Percentiles rank a stretch among this genome's conserved stretches.
phyloP scores from a whole-genome alignment of 1,284 basidiomycete genomes.

The Cryptococcus sp. region DNA sequence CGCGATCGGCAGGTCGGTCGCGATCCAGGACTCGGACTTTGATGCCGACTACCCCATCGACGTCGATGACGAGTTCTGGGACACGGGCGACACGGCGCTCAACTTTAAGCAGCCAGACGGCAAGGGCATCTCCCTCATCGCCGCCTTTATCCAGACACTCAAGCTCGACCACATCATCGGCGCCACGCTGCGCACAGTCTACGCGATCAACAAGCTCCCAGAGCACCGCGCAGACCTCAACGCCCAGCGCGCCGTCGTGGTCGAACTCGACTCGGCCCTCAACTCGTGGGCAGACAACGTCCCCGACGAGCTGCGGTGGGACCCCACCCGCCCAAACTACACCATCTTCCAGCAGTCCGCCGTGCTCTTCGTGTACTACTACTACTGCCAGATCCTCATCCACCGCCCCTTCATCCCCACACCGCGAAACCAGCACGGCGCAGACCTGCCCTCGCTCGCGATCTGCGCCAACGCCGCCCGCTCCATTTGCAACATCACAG shows the following conservation, averaged over 20 bases:
- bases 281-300: slow-evolving; percentile 71
- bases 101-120: slow-evolving; percentile 60
- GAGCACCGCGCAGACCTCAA: slow-evolving; percentile 58
- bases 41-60: slow-evolving; percentile 74
- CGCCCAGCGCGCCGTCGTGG: slow-evolving; percentile 67
- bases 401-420: slow-evolving; percentile 76
- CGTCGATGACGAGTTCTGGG: slow-evolving; percentile 84
- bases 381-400: slow-evolving; percentile 64
- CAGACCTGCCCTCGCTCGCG: slow-evolving; percentile 63
- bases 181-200: slow-evolving; percentile 67
- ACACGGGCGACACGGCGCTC: slow-evolving; percentile 52
- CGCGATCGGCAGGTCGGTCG: slow-evolving; percentile 71
- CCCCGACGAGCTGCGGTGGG: slow-evolving; percentile 70
- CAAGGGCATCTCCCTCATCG: slow-evolving; percentile 49
- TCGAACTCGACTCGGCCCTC: slow-evolving; percentile 65
- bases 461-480: slow-evolving; percentile 81
- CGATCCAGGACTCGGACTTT: slow-evolving; percentile 79
- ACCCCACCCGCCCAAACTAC: slow-evolving; percentile 62
- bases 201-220: slow-evolving; percentile 63
- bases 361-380: slow-evolving; percentile 63
- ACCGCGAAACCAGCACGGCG: slow-evolving; percentile 36
- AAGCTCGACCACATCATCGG: slow-evolving; percentile 69
- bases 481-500: slow-evolving; percentile 69
- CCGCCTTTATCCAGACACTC: slow-evolving; percentile 65
- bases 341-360: slow-evolving; percentile 68